These are phyloP conservation scores for Paracamarosporium sp. DNA, from an alignment of 2,329 filamentous ascomycete genomes.

Conservation along the genomic window DNA sequence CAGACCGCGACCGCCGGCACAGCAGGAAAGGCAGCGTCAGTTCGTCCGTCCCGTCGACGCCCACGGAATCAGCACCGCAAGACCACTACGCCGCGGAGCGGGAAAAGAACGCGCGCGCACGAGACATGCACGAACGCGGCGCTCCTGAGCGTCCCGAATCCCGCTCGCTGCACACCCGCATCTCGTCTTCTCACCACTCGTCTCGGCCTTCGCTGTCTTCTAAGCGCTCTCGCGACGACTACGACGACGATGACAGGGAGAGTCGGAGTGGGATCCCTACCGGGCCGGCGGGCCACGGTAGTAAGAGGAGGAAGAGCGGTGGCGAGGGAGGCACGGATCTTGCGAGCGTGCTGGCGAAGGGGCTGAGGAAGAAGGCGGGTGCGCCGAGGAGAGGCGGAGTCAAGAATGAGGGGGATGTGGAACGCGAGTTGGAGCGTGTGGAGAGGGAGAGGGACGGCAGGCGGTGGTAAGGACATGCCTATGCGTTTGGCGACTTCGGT, in stretches of 20 bases:
- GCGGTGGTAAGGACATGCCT: slow-evolving; percentile 10
- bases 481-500: slow-evolving; percentile 7
- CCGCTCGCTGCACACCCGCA: slow-evolving; percentile 23
- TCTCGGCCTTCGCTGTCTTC: slow-evolving; percentile 26
- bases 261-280: slow-evolving; percentile 21
- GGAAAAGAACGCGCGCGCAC: slow-evolving; percentile 53
- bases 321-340: slow-evolving; percentile 30
- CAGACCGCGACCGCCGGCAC: slow-evolving; percentile 31
- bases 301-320: slow-evolving; percentile 37
- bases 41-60: slow-evolving; percentile 8
- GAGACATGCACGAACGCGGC: slow-evolving; percentile 34
- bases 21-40: slow-evolving; percentile 13
- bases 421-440: slow-evolving; percentile 38
- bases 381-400: slow-evolving; percentile 39
- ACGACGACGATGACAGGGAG: slow-evolving; percentile 15
- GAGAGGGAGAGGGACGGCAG: slow-evolving; percentile 39
- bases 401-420: slow-evolving; percentile 39
- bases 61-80: slow-evolving; percentile 21
- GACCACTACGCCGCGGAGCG: slow-evolving; percentile 75
- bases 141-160: not conserved
- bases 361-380: slow-evolving; percentile 38
- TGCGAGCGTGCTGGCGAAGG: slow-evolving; percentile 36
- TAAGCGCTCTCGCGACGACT: slow-evolving; percentile 39
- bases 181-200: slow-evolving; percentile 22
- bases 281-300: slow-evolving; percentile 38